These are phyloP conservation scores for Malassezia japonica DNA, from an alignment of 1,284 basidiomycete genomes.

Conservation along the genomic window DNA sequence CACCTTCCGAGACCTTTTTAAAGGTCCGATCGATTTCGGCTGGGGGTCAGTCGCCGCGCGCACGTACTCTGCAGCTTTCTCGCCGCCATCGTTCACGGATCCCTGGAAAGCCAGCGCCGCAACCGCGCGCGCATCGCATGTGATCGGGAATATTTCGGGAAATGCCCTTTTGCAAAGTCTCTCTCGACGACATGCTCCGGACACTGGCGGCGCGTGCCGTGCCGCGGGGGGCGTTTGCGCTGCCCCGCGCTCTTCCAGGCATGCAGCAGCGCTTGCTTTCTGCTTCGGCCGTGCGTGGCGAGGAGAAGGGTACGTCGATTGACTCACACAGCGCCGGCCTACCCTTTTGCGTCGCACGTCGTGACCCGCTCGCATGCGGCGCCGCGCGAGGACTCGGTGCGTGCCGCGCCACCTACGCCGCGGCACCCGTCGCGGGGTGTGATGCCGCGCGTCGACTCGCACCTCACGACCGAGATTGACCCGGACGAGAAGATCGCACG, in stretches of 20 bases:
- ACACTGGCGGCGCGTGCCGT: neutral
- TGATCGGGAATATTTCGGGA: conserved; percentile 1
- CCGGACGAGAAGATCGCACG: conserved; percentile 32
- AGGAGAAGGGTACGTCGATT: neutral
- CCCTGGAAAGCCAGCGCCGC: neutral
- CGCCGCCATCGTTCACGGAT: conserved; percentile 31
- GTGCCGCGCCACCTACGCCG: conserved; percentile 21
- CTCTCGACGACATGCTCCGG: conserved; percentile 4
- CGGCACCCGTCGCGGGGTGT: conserved; percentile 27
- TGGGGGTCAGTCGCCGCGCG: conserved; percentile 7
- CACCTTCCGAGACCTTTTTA: conserved; percentile 47
- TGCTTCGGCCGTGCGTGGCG: neutral
- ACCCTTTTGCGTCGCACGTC: conserved; percentile 32
- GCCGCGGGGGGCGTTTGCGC: neutral
- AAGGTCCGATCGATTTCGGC: conserved; percentile 48
- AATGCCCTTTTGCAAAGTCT: neutral
- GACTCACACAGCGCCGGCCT: neutral
- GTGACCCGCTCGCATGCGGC: conserved; percentile 17
- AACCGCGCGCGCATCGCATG: neutral
- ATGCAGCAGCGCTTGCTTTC: neutral
- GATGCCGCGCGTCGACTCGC: conserved; percentile 32
- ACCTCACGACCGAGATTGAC: conserved; percentile 34
- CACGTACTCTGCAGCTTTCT: conserved; percentile 41
- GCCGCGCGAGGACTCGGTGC: conserved; percentile 3
- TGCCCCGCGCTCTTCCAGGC: too few relatives aligned